Evolutionary conservation across 169 alveolate genomes (phyloP).

Genomic region (Plasmodium gonderi): DNA sequence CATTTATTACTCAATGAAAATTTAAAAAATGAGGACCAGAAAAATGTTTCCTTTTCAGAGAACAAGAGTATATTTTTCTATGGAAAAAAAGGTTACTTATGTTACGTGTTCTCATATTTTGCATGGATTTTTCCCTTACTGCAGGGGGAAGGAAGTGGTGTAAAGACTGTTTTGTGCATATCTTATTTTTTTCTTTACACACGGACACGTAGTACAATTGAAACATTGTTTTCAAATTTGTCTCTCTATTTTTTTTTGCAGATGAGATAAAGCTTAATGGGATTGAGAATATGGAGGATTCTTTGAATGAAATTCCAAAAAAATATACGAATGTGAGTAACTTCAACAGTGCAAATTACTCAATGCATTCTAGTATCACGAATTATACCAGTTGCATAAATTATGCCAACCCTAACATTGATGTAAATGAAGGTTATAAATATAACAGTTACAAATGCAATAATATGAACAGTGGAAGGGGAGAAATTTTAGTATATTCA

Average conservation of each 20-base stretch:
- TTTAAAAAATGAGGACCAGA: conserved; percentile 11
- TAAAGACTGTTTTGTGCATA: too few relatives aligned
- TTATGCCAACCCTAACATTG: not conserved
- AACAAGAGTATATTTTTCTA: conserved; percentile 16
- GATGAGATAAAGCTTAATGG: not conserved
- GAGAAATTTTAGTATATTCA: conserved; percentile 24
- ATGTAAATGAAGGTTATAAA: not conserved
- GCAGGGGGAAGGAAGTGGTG: too few relatives aligned
- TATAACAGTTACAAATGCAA: conserved; percentile 39
- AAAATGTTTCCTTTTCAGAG: conserved; percentile 40
- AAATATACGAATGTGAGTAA: not conserved
- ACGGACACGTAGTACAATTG: too few relatives aligned
- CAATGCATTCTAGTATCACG: not conserved
- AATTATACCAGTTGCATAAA: not conserved
- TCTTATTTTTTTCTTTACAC: not conserved
- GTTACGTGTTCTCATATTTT: not conserved
- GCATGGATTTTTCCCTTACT: too few relatives aligned
- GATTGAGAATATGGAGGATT: not conserved
- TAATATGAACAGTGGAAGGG: not conserved
- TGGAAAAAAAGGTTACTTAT: conserved; percentile 2
- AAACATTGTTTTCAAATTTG: too few relatives aligned
- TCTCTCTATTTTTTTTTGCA: not conserved
- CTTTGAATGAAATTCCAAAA: not conserved
- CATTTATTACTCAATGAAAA: not conserved
- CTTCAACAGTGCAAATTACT: not conserved